These are phyloP conservation scores for Dalbergia cultrata DNA, from an alignment of 306 rosid species.

Conservation along the genomic window DNA sequence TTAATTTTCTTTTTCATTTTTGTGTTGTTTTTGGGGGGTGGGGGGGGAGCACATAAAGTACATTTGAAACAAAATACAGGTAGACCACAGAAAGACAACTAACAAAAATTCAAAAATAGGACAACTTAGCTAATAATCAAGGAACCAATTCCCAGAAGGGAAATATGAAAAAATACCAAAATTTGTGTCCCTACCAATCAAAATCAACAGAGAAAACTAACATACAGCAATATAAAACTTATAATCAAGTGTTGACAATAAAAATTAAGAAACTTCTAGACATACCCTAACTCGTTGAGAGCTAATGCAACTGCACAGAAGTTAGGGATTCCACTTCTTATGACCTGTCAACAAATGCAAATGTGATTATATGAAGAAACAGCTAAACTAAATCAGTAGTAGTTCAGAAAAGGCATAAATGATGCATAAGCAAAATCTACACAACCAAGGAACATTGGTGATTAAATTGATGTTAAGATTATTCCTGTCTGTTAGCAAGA, in stretches of 20 bases:
- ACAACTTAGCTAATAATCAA: constrained; percentile 1
- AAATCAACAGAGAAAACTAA: constrained; percentile 7
- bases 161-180: neutral
- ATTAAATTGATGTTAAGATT: constrained; percentile 10
- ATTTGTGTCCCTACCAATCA: neutral
- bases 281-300: constrained; percentile 89
- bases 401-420: constrained; percentile 9
- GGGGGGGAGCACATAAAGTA: no score
- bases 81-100: neutral
- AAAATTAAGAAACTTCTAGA: constrained; percentile 30
- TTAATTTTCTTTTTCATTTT: neutral
- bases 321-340: constrained; percentile 94
- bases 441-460: constrained; percentile 16
- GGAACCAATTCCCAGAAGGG: constrained; percentile 18
- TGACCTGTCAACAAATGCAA: constrained; percentile 66
- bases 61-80: constrained; percentile 20
- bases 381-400: constrained; percentile 11
- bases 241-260: constrained; percentile 15
- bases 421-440: constrained; percentile 25
- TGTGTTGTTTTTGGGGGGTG: no score
- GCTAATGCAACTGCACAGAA: constrained; percentile 96
- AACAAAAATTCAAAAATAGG: neutral
- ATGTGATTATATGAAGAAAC: constrained; percentile 17
- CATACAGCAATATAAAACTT: constrained; percentile 1
- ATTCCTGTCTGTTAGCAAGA: constrained; percentile 1